Base-by-base conservation (phyloP, 2,329 filamentous ascomycete genomes). In the Westerdykella ornata region DNA sequence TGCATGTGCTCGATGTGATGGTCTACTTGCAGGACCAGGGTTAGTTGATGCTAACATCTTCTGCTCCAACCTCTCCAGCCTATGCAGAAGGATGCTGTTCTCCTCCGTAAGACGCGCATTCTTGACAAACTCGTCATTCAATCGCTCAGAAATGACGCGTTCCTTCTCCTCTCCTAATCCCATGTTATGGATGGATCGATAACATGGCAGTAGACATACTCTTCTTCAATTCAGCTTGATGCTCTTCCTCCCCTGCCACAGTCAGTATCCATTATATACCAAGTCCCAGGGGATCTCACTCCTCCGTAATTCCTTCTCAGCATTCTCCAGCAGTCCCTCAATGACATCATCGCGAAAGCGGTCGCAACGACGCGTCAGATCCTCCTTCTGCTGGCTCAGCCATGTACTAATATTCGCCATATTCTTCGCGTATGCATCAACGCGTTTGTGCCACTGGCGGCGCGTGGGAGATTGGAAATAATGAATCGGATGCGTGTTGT, bases 331-430 rank as follows among this genome's bases (percentile, higher is more conserved):
- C 1, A 62, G 38, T 32, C 57, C 48, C 34, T 48, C 45, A 19
- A 63, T 61, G 50, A 63, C 53, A 51, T 63, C 60, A 57, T 63
- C 53, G 35, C 54, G 60, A 36, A 63, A 54, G 43, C 45, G 42
- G 41, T 39, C 39, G 4, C 43, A 16, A 8, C 14, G 38, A 41
- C 58, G 57, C 29, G 48, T 52, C 57, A 54, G 59, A 5, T 57
- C 39, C 28, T 42, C 43, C 37, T 51, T 59, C 17, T 59, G 56
- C 44, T 57, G 54, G 37, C 55, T 52, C n/a, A 59, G 26, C 59
- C 59, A 66, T 9, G 45, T 38, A 9, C 49, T 31, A 30, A 53
- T 49, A 17, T 60, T 56, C n/a, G 47, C 40, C 60, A 65, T 65
- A 2, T 43, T 42, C 12, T 26, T 11, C 7, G 22, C 5, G 3